Percentiles rank a stretch among this genome's conserved stretches.
Conservation (phyloP, 1,139 yeast species). For the Saccharomyces hybrid region DNA sequence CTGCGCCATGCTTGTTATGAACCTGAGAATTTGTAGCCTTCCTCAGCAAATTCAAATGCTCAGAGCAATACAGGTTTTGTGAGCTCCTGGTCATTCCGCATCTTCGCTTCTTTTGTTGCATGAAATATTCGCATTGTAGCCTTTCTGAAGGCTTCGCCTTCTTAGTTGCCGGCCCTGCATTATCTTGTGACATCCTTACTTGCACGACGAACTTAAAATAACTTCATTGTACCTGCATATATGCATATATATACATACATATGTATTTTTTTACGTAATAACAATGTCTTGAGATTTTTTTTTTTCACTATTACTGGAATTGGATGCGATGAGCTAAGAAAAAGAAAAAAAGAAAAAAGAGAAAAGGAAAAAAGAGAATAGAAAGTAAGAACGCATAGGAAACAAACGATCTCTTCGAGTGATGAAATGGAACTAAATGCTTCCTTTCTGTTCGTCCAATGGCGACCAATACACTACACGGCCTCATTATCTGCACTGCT, state of each 20-base stretch:
- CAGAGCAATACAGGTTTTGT: conserved; percentile 19
- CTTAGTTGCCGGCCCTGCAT: conserved; percentile 1
- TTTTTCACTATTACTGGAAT: background rate
- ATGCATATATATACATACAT: background rate
- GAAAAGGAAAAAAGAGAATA: background rate
- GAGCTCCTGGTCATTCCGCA: conserved; percentile 25
- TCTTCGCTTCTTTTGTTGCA: conserved; percentile 20
- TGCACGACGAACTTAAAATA: background rate
- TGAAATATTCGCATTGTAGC: conserved; percentile 20
- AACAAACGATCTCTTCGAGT: too few species aligned
- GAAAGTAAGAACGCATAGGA: background rate
- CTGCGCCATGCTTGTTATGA: background rate
- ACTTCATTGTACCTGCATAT: background rate
- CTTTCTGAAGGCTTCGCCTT: conserved; percentile 6
- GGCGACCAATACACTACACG: too few species aligned
- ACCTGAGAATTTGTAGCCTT: background rate
- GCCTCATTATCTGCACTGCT: too few species aligned
- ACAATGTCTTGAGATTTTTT: background rate
- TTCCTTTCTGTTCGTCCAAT: too few species aligned
- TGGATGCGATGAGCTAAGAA: background rate
- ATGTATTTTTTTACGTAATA: background rate
- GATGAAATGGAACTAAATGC: too few species aligned
- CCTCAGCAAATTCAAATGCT: conserved; percentile 15
- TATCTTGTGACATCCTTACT: background rate
- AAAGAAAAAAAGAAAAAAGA: background rate